phyloP scores from a whole-genome alignment of 805 yeast species.

The Candida xyloterini region DNA sequence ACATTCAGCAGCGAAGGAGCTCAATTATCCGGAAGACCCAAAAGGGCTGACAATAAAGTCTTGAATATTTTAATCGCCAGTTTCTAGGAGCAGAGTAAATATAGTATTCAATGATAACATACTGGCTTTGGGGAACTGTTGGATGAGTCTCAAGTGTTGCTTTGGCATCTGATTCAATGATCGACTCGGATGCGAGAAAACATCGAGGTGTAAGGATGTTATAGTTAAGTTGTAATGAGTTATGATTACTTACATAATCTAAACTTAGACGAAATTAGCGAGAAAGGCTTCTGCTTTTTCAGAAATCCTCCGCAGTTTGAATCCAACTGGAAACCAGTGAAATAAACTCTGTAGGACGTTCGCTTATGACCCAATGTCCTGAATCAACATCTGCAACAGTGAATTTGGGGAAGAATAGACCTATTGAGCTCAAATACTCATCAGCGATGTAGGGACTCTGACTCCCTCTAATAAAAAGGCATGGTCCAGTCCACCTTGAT shows the following conservation, averaged over 20 bases:
- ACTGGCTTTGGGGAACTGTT: no score
- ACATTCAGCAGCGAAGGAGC: slow-evolving; percentile 2
- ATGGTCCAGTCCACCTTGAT: slow-evolving; percentile 63
- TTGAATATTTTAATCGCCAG: neutral
- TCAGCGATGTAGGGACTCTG: slow-evolving; percentile 78
- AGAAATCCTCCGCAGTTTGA: slow-evolving; percentile 34
- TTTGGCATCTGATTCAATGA: neutral
- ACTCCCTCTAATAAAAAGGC: slow-evolving; percentile 77
- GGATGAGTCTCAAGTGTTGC: neutral
- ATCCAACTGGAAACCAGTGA: slow-evolving; percentile 61
- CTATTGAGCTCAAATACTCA: slow-evolving; percentile 70
- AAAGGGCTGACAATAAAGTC: no score
- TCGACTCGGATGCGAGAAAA: slow-evolving; percentile 10
- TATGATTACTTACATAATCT: no score
- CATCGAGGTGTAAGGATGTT: slow-evolving; percentile 6
- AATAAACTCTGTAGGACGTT: slow-evolving; percentile 76
- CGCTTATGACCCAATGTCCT: slow-evolving; percentile 93
- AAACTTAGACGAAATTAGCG: no score
- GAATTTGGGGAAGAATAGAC: slow-evolving; percentile 74
- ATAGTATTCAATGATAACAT: no score
- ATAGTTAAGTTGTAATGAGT: neutral
- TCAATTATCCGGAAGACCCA: slow-evolving; percentile 4
- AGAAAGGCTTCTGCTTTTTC: neutral
- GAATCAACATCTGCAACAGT: slow-evolving; percentile 71
- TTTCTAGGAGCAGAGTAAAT: neutral